Base-by-base conservation (phyloP, 2,329 filamentous ascomycete species). In the Fonsecaea erecta region DNA sequence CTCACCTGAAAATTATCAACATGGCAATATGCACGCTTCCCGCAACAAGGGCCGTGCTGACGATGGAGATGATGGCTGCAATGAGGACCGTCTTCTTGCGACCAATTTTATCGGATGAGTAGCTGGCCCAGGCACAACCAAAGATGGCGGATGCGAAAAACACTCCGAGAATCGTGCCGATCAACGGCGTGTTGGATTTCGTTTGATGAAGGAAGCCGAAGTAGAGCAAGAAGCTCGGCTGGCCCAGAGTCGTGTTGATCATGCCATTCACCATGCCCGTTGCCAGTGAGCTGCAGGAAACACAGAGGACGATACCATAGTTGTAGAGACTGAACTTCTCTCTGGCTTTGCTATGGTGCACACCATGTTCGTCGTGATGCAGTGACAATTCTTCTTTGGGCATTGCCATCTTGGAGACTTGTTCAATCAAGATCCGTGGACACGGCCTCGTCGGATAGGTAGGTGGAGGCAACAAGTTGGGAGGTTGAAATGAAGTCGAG, bases 31-130 rank as follows among this genome's bases (percentile, higher is more conserved):
- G 52, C 9, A 43, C 35, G 43, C 30, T 62, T 18, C 75, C 77
- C n/a, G 77, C 71, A 52, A 75, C 78, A 11, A 81, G 70, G 6
- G 77, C 77, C 21, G 21, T 30, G 24, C 43, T 28, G 30, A 81
- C 60, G 46, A 77, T 75, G 11, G 77, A 64, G 24, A 81, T 69
- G 0, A 74, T 57, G 8, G 72, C 73, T 3, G 76, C 76, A 4
- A 78, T 48, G 64, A 75, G 73, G 75, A 73, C 51, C 73, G 73
- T 43, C 70, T 69, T 59, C 79, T 76, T 5, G 74, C 75, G 9
- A 67, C 71, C 78, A 78, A 79, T 9, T 75, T 73, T 61, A 28
- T 61, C 58, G 28, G 46, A 18, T 11, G 37, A 16, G 34, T 28
- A 46, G 37, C 21, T 37, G 3, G 34, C 32, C 28, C 21, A 40